Conservation (phyloP, 495 filamentous ascomycete genomes). For the Tricharina praecox region DNA sequence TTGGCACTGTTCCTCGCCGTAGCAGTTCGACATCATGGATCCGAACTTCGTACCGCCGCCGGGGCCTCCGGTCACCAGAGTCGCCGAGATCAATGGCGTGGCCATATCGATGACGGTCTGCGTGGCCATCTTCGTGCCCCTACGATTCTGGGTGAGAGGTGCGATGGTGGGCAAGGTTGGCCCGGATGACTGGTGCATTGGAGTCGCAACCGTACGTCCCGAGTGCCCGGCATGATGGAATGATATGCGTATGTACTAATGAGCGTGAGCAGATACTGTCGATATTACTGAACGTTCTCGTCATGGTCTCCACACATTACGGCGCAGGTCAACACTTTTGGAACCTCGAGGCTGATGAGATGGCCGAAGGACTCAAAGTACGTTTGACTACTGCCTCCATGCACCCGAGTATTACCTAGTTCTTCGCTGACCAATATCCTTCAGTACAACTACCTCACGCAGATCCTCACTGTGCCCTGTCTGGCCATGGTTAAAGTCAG, state of each 20-base stretch:
- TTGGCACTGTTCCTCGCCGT: too few relatives aligned
- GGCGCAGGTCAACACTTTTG: not conserved
- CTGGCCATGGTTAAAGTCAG: conserved; percentile 34
- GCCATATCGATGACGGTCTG: conserved; percentile 1
- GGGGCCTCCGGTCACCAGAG: too few relatives aligned
- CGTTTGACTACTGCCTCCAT: too few relatives aligned
- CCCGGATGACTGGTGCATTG: conserved; percentile 1
- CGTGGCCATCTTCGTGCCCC: not conserved
- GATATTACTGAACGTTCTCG: not conserved
- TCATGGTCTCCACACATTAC: not conserved
- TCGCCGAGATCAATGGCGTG: too few relatives aligned
- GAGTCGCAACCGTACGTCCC: not conserved
- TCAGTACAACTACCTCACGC: conserved; percentile 33
- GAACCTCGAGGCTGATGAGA: too few relatives aligned
- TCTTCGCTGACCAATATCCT: too few relatives aligned
- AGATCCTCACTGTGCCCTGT: conserved; percentile 30
- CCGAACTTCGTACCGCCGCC: too few relatives aligned
- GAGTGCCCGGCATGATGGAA: not conserved
- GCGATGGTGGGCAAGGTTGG: not conserved
- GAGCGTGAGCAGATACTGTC: not conserved
- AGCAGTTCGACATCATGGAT: too few relatives aligned
- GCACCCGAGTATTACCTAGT: too few relatives aligned
- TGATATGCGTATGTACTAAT: not conserved
- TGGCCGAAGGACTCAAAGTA: too few relatives aligned
- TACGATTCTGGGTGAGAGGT: not conserved